Evolutionary conservation across 208 protist genomes (phyloP), one percentile per base, ranked within the genome.

Genomic region (Trypanosoma brucei): DNA sequence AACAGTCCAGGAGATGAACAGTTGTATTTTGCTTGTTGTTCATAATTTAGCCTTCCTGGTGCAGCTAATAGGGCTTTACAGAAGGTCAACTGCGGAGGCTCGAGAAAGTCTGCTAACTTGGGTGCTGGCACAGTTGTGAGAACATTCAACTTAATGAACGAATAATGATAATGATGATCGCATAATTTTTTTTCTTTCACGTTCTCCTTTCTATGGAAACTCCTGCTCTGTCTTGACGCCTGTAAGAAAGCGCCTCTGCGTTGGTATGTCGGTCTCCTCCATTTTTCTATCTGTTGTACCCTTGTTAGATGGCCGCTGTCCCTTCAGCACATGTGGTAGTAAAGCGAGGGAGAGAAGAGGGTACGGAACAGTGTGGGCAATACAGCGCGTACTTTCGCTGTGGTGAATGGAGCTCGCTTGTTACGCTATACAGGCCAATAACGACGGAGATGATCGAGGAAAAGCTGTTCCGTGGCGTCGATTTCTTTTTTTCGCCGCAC

Each of bases 1-100:
- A 13, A 86, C 82, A 3, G 86, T 94, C 39, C 87, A 94, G 50
- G 91, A 96, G 61, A 96, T 96, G 87, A 94, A 93, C 57, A 90
- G 82, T 61, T 59, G 72, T 13, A 92, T 90, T 53, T 62, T 96
- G 34, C 76, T 96, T 34, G 55, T 62, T 4, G 92, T 93, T 35
- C 91, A 96, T 68, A 96, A 96, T 61, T 56, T 94, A 8, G 55
- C 69, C 5, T 55, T 65, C 11, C 52, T 92, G 8, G 73, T 81
- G 0, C 51, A 55, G 8, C 59, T 92, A 1, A 62, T 86, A 0
- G 75, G 81, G 3, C 36, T 48, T 1, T 74, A 76, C 51, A 59
- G 70, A n/a, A 42, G 51, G 3, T 75, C 55, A 4, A 22, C 9
- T 37, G 35, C 46, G 1, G 44, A 65, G 8, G 66, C 62, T 60